phyloP scores from a whole-genome alignment of 106 monocot genomes.

The Vanilla planifolia region DNA sequence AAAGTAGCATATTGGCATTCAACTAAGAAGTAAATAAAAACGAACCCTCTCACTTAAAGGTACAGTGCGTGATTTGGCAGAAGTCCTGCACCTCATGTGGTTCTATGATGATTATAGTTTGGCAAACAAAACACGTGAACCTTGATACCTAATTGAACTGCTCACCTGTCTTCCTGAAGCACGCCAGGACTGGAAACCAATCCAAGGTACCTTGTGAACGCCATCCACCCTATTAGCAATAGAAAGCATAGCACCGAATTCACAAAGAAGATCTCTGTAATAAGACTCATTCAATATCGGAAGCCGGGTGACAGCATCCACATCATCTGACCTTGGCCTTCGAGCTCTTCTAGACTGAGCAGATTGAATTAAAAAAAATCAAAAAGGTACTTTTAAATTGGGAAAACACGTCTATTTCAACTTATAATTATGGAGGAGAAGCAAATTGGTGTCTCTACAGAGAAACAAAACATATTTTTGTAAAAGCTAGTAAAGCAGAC shows the following conservation, averaged over 20 bases:
- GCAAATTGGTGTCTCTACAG: too few species aligned
- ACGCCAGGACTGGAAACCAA: conserved; percentile 97
- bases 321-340: conserved; percentile 73
- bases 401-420: neutral
- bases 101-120: conserved; percentile 1
- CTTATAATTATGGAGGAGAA: neutral
- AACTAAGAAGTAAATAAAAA: too few species aligned
- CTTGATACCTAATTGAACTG: neutral
- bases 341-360: conserved; percentile 60
- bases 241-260: conserved; percentile 81
- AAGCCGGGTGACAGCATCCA: conserved; percentile 77
- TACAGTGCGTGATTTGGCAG: neutral
- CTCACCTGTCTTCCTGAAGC: conserved; percentile 71
- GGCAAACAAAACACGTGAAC: neutral
- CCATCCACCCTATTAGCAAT: conserved; percentile 74
- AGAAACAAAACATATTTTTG: too few species aligned
- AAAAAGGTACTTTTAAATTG: neutral
- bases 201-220: conserved; percentile 92
- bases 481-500: too few species aligned
- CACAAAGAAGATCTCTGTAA: conserved; percentile 72
- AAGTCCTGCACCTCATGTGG: neutral
- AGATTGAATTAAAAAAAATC: neutral
- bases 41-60: neutral
- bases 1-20: too few species aligned
- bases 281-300: conserved; percentile 55